These are phyloP conservation scores for Colletotrichum destructivum DNA, from an alignment of 2,329 filamentous ascomycete species.

Conservation along the genomic window DNA sequence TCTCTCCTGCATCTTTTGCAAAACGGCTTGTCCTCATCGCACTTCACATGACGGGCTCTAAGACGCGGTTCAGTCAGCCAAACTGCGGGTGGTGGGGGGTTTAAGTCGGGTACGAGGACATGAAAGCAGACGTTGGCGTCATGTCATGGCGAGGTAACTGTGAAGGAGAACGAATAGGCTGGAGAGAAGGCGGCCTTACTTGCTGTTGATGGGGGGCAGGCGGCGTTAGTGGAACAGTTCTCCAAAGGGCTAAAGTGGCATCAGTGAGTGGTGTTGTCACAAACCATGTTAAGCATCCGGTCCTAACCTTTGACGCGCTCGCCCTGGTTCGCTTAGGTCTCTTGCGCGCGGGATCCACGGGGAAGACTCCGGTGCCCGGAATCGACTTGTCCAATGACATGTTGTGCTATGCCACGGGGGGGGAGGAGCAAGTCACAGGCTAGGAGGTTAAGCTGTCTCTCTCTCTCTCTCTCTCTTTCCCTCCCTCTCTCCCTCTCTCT, in stretches of 20 bases:
- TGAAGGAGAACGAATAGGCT: slow-evolving; percentile 2
- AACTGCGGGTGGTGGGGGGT: neutral
- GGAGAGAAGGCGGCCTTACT: slow-evolving; percentile 25
- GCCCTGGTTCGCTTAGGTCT: slow-evolving; percentile 36
- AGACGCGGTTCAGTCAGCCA: slow-evolving; percentile 1
- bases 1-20: slow-evolving; percentile 38
- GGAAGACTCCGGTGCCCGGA: slow-evolving; percentile 37
- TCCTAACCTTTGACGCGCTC: slow-evolving; percentile 39
- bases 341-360: slow-evolving; percentile 16
- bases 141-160: neutral
- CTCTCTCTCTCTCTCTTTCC: too few relatives aligned
- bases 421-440: too few relatives aligned
- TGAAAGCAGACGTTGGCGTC: neutral
- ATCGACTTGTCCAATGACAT: slow-evolving; percentile 35
- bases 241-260: slow-evolving; percentile 27
- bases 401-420: too few relatives aligned
- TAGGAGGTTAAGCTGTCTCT: too few relatives aligned
- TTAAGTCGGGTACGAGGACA: neutral
- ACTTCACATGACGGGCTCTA: slow-evolving; percentile 43
- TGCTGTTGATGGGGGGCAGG: slow-evolving; percentile 20
- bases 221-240: slow-evolving; percentile 21
- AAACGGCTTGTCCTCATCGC: slow-evolving; percentile 42
- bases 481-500: too few relatives aligned
- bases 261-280: slow-evolving; percentile 30
- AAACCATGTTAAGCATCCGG: slow-evolving; percentile 42